Evolutionary conservation across 2,329 filamentous ascomycete genomes (phyloP), one percentile per base, ranked within the genome.

Genomic region (Sporothrix pallida): DNA sequence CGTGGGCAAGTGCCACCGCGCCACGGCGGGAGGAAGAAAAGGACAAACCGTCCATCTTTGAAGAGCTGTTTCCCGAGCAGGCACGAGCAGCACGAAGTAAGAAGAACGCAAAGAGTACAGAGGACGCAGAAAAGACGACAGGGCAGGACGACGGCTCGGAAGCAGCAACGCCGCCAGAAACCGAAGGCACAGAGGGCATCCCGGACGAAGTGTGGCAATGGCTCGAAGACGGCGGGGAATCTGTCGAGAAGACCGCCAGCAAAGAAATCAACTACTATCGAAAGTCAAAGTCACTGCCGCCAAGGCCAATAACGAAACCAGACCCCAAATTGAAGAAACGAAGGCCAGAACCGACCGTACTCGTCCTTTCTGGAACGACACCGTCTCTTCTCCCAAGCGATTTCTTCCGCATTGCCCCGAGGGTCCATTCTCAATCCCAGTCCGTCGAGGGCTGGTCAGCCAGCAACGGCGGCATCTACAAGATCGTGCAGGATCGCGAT

Each of bases 391-490:
- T 85, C 23, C 87, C 91, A 77, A 87, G 87, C 76, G 93, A 95
- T 82, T 95, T 95, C 81, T 86, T 89, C 76, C 90, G 92, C 72
- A 81, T 94, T 20, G 86, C 89, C 5, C 87, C 87, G 1, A 87
- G 86, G 77, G 88, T 31, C 3, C 31, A 37, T 37, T 37, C 31
- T 37, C 31, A 37, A 37, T 37, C 31, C 31, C 31, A 37, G 31
- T 37, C 31, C 7, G 87, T 95, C 48, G 89, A 91, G 75, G 87
- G 87, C 56, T 94, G 92, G 92, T 85, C 87, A 86, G 84, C 72
- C n/a, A 74, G 67, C 37, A 73, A 72, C 12, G 85, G 72, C 67
- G 76, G 72, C 26, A 73, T 75, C 12, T 70, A 76, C 72, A 73
- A 77, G 84, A 87, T 92, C 54, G 86, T 92, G 31, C 92, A 92